phyloP scores from a whole-genome alignment of 805 yeast genomes.

The Hyphopichia homilentoma region DNA sequence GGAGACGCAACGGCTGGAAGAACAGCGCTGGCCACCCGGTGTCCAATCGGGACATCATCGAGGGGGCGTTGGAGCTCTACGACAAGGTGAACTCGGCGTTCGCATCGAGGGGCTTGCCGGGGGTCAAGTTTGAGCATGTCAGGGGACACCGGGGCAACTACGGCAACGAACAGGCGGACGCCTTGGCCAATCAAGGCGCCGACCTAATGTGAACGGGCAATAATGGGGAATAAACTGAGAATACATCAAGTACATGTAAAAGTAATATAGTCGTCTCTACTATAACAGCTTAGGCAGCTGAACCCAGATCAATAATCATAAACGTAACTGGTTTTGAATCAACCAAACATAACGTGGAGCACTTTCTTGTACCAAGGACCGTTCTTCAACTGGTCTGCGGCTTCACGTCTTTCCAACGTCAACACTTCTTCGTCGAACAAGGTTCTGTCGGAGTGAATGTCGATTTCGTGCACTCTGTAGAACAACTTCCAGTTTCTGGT shows the following conservation, averaged over 20 bases:
- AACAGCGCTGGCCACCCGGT: constrained; percentile 43
- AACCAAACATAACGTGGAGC: constrained; percentile 9
- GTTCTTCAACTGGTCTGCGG: constrained; percentile 13
- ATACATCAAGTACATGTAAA: no score
- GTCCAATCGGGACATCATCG: constrained; percentile 50
- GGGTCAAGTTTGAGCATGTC: constrained; percentile 55
- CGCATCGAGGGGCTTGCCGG: constrained; percentile 25
- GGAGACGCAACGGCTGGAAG: constrained; percentile 58
- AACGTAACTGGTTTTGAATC: no score
- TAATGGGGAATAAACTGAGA: no score
- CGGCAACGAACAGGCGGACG: constrained; percentile 80
- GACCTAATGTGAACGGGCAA: constrained; percentile 26
- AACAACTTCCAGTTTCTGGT: constrained; percentile 27
- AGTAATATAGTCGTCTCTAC: no score
- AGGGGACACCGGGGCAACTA: constrained; percentile 64
- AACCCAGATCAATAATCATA: no score
- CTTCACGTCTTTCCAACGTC: constrained; percentile 25
- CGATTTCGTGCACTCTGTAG: constrained; percentile 26
- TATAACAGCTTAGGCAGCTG: no score
- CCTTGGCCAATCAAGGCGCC: constrained; percentile 66
- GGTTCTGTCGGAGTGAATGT: constrained; percentile 25
- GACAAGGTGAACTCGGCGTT: constrained; percentile 36
- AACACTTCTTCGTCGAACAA: constrained; percentile 34
- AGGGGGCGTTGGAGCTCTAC: constrained; percentile 20
- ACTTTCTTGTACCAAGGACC: constrained; percentile 16